A percentile compares a stretch with the other conserved stretches of the same genome.
Conservation (phyloP, 164 flowering plant species). For the Chloranthus sessilifolius region DNA sequence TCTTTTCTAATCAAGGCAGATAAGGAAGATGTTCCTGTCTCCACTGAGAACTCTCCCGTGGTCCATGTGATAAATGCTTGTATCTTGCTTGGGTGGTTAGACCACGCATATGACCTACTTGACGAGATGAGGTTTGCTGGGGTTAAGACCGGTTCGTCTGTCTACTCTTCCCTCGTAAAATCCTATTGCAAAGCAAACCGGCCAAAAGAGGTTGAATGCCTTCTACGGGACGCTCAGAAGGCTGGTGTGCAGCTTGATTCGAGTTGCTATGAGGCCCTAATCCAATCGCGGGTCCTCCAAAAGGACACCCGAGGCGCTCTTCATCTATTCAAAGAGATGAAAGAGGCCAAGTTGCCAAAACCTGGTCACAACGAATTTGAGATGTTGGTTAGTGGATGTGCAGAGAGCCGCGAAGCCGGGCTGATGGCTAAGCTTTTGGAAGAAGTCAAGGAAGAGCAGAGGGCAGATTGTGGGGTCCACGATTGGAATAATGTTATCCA, state of each 20-base stretch:
- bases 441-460: conserved; percentile 81
- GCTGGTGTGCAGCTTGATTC: conserved; percentile 86
- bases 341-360: conserved; percentile 64
- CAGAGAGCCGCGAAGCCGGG: conserved; percentile 44
- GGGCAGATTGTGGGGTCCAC: conserved; percentile 67
- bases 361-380: conserved; percentile 50
- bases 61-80: conserved; percentile 76
- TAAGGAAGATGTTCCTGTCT: conserved; percentile 58
- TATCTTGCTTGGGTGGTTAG: conserved; percentile 79
- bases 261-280: conserved; percentile 67
- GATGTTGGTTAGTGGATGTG: conserved; percentile 45
- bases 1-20: conserved; percentile 70
- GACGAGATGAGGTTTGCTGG: conserved; percentile 88
- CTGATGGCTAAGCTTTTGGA: conserved; percentile 72
- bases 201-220: conserved; percentile 43
- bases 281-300: conserved; percentile 55
- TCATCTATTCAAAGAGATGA: conserved; percentile 85
- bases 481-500: conserved; percentile 96
- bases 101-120: conserved; percentile 84
- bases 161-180: conserved; percentile 71
- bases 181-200: conserved; percentile 72
- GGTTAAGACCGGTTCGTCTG: conserved; percentile 52
- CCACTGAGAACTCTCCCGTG: conserved; percentile 60
- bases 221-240: conserved; percentile 69
- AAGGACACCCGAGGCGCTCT: conserved; percentile 78